phyloP scores from a whole-genome alignment of 73 alveolate genomes.

The Blepharisma japonicum region DNA sequence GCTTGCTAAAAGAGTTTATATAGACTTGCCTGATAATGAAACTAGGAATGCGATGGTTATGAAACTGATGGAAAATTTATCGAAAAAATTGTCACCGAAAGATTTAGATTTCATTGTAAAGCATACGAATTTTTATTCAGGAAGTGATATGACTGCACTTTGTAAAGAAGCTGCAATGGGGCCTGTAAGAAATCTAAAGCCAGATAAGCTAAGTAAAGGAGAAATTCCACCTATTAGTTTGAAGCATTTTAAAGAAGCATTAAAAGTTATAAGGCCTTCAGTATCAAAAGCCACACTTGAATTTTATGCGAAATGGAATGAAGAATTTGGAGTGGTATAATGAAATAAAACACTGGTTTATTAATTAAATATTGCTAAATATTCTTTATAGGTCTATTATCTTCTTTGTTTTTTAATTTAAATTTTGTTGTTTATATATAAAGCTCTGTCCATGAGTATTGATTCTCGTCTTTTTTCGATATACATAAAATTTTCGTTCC shows the following conservation, averaged over 20 bases:
- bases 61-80: background rate
- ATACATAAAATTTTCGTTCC: too few relatives aligned
- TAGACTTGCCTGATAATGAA: constrained; percentile 94
- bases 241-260: constrained; percentile 20
- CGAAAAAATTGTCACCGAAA: background rate
- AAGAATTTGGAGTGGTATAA: constrained; percentile 27
- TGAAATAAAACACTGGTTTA: background rate
- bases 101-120: background rate
- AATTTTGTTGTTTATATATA: too few relatives aligned
- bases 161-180: constrained; percentile 73
- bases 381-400: too few relatives aligned
- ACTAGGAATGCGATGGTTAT: background rate
- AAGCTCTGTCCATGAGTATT: too few relatives aligned
- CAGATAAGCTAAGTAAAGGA: constrained; percentile 31
- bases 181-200: constrained; percentile 58
- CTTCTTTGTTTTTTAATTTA: too few relatives aligned
- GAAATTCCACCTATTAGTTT: background rate
- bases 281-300: constrained; percentile 21
- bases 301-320: constrained; percentile 25
- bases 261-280: constrained; percentile 32
- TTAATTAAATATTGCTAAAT: too few relatives aligned
- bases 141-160: constrained; percentile 61
- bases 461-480: too few relatives aligned
- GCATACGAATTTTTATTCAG: constrained; percentile 62
- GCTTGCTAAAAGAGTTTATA: constrained; percentile 83